Evolutionary conservation across 225 moss, liverwort and hornwort genomes (phyloP), one percentile per base, ranked within the genome.

Genomic region (Climacium dendroides): DNA sequence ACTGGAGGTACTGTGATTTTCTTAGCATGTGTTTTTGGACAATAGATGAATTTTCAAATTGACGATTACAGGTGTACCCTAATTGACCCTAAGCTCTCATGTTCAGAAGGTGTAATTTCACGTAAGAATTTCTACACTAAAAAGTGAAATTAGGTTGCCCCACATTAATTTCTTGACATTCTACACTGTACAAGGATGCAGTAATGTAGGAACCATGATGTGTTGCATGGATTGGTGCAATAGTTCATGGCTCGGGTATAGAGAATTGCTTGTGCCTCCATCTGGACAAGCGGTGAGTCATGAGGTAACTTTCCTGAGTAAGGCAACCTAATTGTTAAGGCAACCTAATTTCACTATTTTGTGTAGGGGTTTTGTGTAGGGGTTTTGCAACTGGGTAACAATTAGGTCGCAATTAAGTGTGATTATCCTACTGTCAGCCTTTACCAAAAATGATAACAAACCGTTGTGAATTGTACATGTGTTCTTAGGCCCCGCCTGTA

Each of bases 1-100:
- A 16, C 79, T 90, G 24, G 85, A 89, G 90, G 92, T 90, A 83
- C 57, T 60, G 72, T 72, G 75, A 67, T 74, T 83, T 23, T 71
- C 23, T 29, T 43, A 10, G 41, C 55, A 22, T 43, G 66, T 37
- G 6, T 39, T 57, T 69, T 54, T 20, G 67, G 28, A 37, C 39
- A 28, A 58, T 35, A 9, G 26, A 39, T 78, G 28, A 78, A 57
- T 35, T 64, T 81, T 64, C 64, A 17, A 64, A 35, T 5, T 64
- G 48, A 48, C 32, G 35, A 26, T 35, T 35, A 26, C 15, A 23
- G 35, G 16, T 64, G 25, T 26, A 65, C 64, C 23, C 62, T 45
- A 61, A 62, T 59, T 35, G 25, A 25, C 78, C 60, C 30, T 61
- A 24, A 45, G 25, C 52, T 66, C 28, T 65, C 52, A 26, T 52